Evolutionary conservation across 352 stramenopile genomes (phyloP).

Genomic region (Globisporangium takayamanum): DNA sequence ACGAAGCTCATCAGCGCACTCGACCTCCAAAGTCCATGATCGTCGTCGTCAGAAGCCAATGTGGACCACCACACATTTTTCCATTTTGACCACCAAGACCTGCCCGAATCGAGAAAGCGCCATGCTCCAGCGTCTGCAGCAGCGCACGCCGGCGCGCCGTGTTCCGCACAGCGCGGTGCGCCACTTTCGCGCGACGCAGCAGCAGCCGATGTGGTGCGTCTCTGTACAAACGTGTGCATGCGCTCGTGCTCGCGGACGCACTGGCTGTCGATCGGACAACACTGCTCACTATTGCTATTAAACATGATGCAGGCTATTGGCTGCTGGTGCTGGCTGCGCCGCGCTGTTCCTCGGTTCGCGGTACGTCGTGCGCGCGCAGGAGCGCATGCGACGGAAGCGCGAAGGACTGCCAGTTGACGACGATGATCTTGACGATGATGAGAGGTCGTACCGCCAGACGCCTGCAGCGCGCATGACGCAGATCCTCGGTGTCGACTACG

Average conservation of each 20-base stretch:
- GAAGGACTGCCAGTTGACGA: constrained; percentile 41
- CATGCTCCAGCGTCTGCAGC: constrained; percentile 1
- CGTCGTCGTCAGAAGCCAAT: neutral
- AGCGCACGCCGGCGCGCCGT: too few species aligned
- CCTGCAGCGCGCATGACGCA: constrained; percentile 18
- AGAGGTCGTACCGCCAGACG: neutral
- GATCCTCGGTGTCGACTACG: constrained; percentile 52
- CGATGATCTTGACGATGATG: constrained; percentile 14
- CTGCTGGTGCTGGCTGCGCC: constrained; percentile 31
- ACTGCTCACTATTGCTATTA: neutral
- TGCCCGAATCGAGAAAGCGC: too few species aligned
- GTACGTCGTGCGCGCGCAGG: constrained; percentile 52
- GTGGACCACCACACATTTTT: too few species aligned
- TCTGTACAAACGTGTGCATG: neutral
- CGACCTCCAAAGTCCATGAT: constrained; percentile 16
- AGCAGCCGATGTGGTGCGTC: constrained; percentile 39
- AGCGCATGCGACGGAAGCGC: constrained; percentile 38
- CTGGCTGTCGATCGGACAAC: too few species aligned
- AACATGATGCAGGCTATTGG: constrained; percentile 21
- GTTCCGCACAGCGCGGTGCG: constrained; percentile 8
- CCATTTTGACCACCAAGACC: too few species aligned
- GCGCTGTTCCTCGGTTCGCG: constrained; percentile 47
- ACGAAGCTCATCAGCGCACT: constrained; percentile 37
- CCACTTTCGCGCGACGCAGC: constrained; percentile 46
- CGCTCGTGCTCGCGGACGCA: neutral